phyloP scores from a whole-genome alignment of 2,329 filamentous ascomycete genomes.

The Alternaria arbusti region DNA sequence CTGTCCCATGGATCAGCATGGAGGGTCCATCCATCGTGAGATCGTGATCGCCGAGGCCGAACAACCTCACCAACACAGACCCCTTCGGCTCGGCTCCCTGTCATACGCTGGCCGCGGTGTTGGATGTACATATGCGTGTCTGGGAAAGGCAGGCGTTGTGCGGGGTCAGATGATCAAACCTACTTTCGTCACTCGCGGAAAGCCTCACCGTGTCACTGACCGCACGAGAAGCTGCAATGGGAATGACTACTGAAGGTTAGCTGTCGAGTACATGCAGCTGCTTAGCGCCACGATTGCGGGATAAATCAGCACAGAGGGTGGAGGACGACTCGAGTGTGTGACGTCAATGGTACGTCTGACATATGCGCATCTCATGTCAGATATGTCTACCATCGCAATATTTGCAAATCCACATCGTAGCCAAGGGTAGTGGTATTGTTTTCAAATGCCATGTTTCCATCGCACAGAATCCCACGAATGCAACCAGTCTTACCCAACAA shows the following conservation, averaged over 20 bases:
- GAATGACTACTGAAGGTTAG: background rate
- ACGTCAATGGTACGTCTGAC: constrained; percentile 12
- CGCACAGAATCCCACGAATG: background rate
- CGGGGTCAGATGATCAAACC: constrained; percentile 3
- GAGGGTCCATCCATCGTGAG: constrained; percentile 9
- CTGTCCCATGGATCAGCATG: background rate
- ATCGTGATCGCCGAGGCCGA: constrained; percentile 7
- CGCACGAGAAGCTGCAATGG: background rate
- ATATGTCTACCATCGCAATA: background rate
- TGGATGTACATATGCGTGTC: background rate
- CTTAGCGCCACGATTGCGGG: constrained; percentile 1
- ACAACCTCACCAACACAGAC: background rate
- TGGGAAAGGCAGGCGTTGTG: background rate
- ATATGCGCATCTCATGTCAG: background rate
- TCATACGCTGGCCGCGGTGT: background rate
- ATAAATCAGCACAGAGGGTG: background rate
- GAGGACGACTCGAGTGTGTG: background rate
- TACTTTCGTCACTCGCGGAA: background rate
- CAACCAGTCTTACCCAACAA: constrained; percentile 1
- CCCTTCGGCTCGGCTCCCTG: background rate
- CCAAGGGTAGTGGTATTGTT: constrained; percentile 6
- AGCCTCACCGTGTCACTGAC: constrained; percentile 1
- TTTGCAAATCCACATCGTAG: background rate
- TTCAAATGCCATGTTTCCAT: background rate
- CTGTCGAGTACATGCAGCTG: background rate